Evolutionary conservation across 495 filamentous ascomycete species (phyloP), one percentile per base, ranked within the genome.

Genomic region (Sabuloglossum arenarium): DNA sequence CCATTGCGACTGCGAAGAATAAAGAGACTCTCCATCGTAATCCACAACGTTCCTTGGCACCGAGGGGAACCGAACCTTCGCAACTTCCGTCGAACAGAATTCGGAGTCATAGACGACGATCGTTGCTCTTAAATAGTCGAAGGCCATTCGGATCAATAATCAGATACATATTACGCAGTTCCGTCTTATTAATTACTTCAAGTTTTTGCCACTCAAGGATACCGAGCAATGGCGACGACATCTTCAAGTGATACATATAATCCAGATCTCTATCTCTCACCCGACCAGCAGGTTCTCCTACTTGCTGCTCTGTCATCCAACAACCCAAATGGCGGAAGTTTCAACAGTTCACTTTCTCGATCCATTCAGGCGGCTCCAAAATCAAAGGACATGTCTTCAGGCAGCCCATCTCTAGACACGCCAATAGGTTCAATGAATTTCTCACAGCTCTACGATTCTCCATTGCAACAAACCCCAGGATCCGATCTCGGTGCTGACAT

Each of bases 281-380:
- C 84, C 19, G 80, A 84, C 62, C 86, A 98, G 67, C 86, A 96
- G 69, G 82, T 84, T 64, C 80, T 96, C 39, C 71, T 97, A 43
- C 80, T 88, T 42, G 85, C 87, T 47, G 90, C 91, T 24, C 79
- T 98, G 60, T 81, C 82, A 49, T 93, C 89, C 55, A 90, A 90
- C 67, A 73, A 71, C 24, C 69, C 74, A 57, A 59, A 63, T 28
- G 11, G 14, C 27, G 30, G 30, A 11, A 54, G n/a, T 23, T 37
- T 30, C 10, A 19, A 1, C n/a, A 51, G 47, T 29, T 51, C 47
- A 30, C 28, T 51, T 29, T 23, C 47, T 51, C 47, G 47, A 30
- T 27, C 47, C 28, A n/a, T 51, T 4, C 53, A 54, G 29, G 11
- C 21, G 6, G 14, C 53, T 16, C 53, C n/a, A n/a, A n/a, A 16